phyloP scores from a whole-genome alignment of 805 yeast species.

The Kluyveromyces wickerhamii region DNA sequence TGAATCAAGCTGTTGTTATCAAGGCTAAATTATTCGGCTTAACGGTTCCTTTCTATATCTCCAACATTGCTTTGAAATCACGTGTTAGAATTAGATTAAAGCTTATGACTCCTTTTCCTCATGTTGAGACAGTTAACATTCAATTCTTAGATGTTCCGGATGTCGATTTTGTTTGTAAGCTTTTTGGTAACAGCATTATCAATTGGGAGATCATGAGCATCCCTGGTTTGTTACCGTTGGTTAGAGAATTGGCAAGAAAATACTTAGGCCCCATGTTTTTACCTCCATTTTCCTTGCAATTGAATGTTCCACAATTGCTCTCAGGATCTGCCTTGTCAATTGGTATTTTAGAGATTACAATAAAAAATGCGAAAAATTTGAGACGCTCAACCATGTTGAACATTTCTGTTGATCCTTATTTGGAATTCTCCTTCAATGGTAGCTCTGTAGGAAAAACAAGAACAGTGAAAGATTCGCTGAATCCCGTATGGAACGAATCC shows the following conservation, averaged over 20 bases:
- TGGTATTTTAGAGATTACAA: slow-evolving; percentile 71
- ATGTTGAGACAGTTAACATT: slow-evolving; percentile 82
- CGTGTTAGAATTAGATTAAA: slow-evolving; percentile 73
- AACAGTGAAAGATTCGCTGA: slow-evolving; percentile 54
- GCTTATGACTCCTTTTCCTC: slow-evolving; percentile 89
- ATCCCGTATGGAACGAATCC: slow-evolving; percentile 83
- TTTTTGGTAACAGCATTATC: slow-evolving; percentile 71
- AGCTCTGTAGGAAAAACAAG: slow-evolving; percentile 59
- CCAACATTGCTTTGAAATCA: slow-evolving; percentile 71
- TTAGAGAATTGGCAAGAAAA: slow-evolving; percentile 77
- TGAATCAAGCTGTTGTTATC: slow-evolving; percentile 72
- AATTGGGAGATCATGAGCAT: slow-evolving; percentile 80
- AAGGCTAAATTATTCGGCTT: slow-evolving; percentile 79
- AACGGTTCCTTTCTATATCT: slow-evolving; percentile 69
- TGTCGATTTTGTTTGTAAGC: slow-evolving; percentile 71
- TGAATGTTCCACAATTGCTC: slow-evolving; percentile 83
- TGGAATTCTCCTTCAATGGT: slow-evolving; percentile 57
- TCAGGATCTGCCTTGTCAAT: slow-evolving; percentile 82
- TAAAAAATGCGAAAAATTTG: slow-evolving; percentile 59
- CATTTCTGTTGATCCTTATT: slow-evolving; percentile 85
- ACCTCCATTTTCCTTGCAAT: slow-evolving; percentile 85
- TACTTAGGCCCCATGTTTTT: slow-evolving; percentile 84
- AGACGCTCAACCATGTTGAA: slow-evolving; percentile 59
- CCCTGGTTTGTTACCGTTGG: slow-evolving; percentile 80
- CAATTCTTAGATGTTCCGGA: slow-evolving; percentile 81